Base-by-base conservation (phyloP, 768 basidiomycete genomes). In the Cyclocybe aegerita region DNA sequence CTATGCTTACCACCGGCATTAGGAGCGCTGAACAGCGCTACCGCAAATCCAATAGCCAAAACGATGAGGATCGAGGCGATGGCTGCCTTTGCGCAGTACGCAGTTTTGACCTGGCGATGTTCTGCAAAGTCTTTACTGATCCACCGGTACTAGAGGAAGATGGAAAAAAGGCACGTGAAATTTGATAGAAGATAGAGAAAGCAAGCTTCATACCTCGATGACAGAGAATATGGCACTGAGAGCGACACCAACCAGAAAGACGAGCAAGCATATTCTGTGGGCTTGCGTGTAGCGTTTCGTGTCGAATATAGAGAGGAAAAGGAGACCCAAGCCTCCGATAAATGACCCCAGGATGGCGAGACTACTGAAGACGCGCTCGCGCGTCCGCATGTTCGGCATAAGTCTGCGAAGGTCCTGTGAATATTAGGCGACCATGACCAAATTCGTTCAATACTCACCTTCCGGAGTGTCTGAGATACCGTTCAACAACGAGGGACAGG, bases 221-320 rank as follows among this genome's bases (percentile, higher is more conserved):
- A 89, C 70, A 6, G 86, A 86, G 69, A 90, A 91, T 33, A 91
- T 80, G 15, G 87, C 85, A 50, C 83, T 85, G 32, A 90, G 60
- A 2, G 75, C 79, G 4, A 90, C 85, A 9, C 89, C 89, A 34
- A 86, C 40, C 44, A 90, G 83, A 67, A 90, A 92, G 7, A 90
- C 68, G 17, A 88, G 73, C 11, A 92, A 75, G 57, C 88, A 90
- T 9, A 68, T 54, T 12, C 81, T 64, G 61, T 92, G 89, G 5
- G 74, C 60, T 23, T 63, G 71, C 1, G 71, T 51, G 64, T 79
- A 73, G 2, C 77, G 76, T 51, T 74, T 73, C 0, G 85, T 86
- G 61, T 92, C 89, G 61, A 89, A 86, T 3, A 88, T 70, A 4
- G 87, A 83, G 1, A 92, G 76, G 1, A 89, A 70, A 44, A 85